phyloP scores from a whole-genome alignment of 202 grass and related monocot species.

The Saccharum hybrid region DNA sequence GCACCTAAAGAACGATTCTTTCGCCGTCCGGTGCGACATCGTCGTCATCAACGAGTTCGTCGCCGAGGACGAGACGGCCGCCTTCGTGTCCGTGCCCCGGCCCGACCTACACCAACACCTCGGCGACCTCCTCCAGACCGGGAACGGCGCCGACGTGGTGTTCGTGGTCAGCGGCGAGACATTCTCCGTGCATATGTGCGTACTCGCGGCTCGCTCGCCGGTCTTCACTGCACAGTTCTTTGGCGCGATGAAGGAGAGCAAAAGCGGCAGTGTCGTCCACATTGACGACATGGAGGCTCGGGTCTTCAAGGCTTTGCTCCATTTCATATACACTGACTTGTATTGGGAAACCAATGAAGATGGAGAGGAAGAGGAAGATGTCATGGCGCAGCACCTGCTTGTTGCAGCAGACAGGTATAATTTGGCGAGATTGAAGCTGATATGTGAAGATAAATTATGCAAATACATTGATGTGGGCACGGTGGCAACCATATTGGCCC shows the following conservation, averaged over 20 bases:
- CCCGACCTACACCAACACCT: background rate
- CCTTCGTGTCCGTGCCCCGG: background rate
- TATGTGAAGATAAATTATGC: background rate
- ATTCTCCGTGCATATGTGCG: slow-evolving; percentile 1
- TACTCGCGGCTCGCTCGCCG: background rate
- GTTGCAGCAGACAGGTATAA: slow-evolving; percentile 21
- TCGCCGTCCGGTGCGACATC: background rate
- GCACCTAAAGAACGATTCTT: background rate
- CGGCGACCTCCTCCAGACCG: background rate
- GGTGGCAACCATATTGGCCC: background rate
- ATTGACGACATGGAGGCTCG: background rate
- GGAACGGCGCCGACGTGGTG: background rate
- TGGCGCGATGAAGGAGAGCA: background rate
- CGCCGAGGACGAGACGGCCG: background rate
- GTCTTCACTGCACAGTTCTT: slow-evolving; percentile 12
- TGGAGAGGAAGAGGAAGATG: background rate
- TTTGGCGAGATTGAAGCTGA: background rate
- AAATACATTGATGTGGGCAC: background rate
- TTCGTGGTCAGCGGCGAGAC: background rate
- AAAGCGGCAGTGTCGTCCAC: background rate
- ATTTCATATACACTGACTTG: background rate
- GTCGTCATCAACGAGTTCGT: background rate
- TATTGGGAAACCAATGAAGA: too few relatives aligned
- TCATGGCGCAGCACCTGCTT: slow-evolving; percentile 20
- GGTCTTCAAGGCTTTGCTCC: background rate